Base-by-base conservation (phyloP, 164 flowering plant species). In the Sedum album region DNA sequence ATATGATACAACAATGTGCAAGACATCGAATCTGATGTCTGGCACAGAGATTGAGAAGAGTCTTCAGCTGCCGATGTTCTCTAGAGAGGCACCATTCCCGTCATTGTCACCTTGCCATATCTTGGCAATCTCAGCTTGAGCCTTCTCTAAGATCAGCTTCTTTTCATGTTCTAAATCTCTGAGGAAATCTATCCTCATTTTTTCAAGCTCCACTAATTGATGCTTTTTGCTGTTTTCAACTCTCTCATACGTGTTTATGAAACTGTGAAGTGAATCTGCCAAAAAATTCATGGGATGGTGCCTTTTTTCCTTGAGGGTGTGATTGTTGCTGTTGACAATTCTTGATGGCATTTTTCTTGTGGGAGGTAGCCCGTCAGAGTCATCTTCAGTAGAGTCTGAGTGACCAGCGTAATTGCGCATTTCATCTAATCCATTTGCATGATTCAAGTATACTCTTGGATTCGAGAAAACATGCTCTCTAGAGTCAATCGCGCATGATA, bases 201-300 rank as follows among this genome's bases (percentile, higher is more conserved):
- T 90, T 87, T 95, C 99, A 75, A 92, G 70, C 72, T 92, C 97
- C 79, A 82, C 21, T 88, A 90, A 87, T n/a, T n/a, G n/a, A n/a
- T n/a, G n/a, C n/a, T n/a, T n/a, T n/a, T n/a, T n/a, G n/a, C n/a
- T n/a, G n/a, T n/a, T n/a, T n/a, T n/a, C n/a, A n/a, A n/a, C n/a
- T n/a, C n/a, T n/a, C n/a, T n/a, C n/a, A n/a, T n/a, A n/a, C n/a
- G n/a, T n/a, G n/a, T n/a, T n/a, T n/a, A n/a, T n/a, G n/a, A n/a
- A n/a, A n/a, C n/a, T n/a, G 66, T 80, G 77, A 66, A 91, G 84
- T n/a, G 97, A 92, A 66, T 90, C 86, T 0, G 94, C 88, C 42
- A 90, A 80, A 81, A 87, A 44, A 73, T 76, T 77, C 60, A 25
- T 48, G 53, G 53, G 53, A 48, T 6, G 14, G 51, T 18, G 21